Evolutionary conservation across 495 filamentous ascomycete species (phyloP), one percentile per base, ranked within the genome.

Genomic region (Talaromyces trachyspermus): DNA sequence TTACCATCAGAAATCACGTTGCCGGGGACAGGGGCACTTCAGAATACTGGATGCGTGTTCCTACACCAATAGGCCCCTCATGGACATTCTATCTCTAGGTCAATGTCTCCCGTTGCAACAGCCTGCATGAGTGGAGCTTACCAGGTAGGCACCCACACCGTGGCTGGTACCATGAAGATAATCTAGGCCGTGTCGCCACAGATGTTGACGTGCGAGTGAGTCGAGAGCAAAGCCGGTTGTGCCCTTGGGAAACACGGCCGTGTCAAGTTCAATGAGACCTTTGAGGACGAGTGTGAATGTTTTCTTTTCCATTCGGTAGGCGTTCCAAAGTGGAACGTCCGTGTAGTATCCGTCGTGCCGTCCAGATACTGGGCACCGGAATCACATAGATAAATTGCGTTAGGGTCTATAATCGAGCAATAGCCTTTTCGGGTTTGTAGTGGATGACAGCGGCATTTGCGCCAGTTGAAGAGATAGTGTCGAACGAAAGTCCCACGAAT

Each of bases 81-180:
- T 99, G 94, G 2, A 99, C 94, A 52, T 97, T 97, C 61, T 90
- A 54, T 41, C 58, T 38, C 11, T 18, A 56, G 33, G 4, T 35
- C 9, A 17, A 9, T n/a, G 3, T 18, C 24, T 14, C 9, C 9
- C 10, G 6, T 18, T 12, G 12, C 17, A 23, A 32, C 35, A 24
- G n/a, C n/a, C n/a, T 19, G 12, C 15, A 18, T 24, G 14, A 10
- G 2, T 10, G 5, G 29, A 37, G 47, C 55, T 62, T 65, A 80
- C 78, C 60, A 88, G 64, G 55, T 79, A 99, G 5, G 88, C 95
- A 32, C 94, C 94, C 44, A 99, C 85, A 18, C 94, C 94, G 62
- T 99, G 94, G 24, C 94, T 94, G 1, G 94, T 99, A 41, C 94
- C 92, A 61, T 99, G 94, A 9, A 94, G 79, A 64, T 94, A 99